These are phyloP conservation scores for Batrachochytrium dendrobatidis DNA, from an alignment of 371 early-diverging fungal species.

Conservation along the genomic window DNA sequence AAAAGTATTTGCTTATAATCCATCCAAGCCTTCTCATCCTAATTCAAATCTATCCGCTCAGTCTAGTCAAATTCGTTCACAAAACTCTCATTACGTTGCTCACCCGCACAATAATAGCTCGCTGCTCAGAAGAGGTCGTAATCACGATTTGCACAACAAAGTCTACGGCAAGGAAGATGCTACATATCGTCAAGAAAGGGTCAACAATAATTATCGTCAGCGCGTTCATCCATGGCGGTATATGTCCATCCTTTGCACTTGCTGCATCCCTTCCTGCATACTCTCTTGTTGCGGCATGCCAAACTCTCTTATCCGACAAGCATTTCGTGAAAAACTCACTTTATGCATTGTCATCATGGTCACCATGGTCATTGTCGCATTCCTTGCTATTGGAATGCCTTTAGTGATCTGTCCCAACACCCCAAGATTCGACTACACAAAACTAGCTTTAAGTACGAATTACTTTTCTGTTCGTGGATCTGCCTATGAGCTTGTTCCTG, in stretches of 20 bases:
- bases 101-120: no score
- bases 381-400: slow-evolving; percentile 38
- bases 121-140: no score
- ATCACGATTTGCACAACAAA: no score
- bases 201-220: no score
- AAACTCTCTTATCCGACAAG: slow-evolving; percentile 27
- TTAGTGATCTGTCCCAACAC: slow-evolving; percentile 7
- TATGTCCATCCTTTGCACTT: slow-evolving; percentile 14
- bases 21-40: no score
- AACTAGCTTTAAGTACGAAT: background rate
- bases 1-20: no score
- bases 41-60: no score
- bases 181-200: no score
- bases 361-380: slow-evolving; percentile 32
- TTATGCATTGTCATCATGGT: slow-evolving; percentile 33
- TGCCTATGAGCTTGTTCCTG: background rate
- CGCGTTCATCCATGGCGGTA: slow-evolving; percentile 17
- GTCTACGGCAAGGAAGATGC: no score
- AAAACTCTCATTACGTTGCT: no score
- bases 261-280: slow-evolving; percentile 15
- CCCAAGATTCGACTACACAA: background rate
- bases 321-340: slow-evolving; percentile 42
- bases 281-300: slow-evolving; percentile 19
- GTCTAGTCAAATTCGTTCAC: no score
- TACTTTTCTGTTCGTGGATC: slow-evolving; percentile 1